A percentile compares a stretch with the other conserved stretches of the same genome.
These are phyloP conservation scores for Teratosphaeria nubilosa DNA, from an alignment of 2,329 filamentous ascomycete species.

Conservation along the genomic window DNA sequence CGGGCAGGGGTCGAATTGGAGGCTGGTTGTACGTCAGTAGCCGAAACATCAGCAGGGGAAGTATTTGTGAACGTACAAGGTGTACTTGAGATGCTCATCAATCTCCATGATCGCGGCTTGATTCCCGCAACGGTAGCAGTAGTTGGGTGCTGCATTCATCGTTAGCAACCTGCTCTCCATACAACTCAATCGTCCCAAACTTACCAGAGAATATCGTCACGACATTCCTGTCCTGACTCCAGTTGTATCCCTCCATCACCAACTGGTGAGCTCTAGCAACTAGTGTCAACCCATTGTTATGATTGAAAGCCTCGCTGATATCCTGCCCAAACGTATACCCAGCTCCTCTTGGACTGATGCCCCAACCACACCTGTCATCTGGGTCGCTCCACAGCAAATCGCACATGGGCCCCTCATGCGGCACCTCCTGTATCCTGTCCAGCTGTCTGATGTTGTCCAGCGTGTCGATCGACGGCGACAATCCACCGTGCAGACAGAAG, in stretches of 20 bases:
- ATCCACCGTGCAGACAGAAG: constrained; percentile 93
- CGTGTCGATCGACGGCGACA: constrained; percentile 92
- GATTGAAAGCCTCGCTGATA: constrained; percentile 97
- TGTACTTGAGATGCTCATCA: constrained; percentile 98
- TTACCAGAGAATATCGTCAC: constrained; percentile 96
- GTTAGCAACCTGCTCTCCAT: constrained; percentile 10
- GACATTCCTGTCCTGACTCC: constrained; percentile 96
- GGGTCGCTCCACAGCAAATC: constrained; percentile 97
- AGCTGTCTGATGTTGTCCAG: constrained; percentile 91
- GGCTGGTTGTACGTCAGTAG: constrained; percentile 44
- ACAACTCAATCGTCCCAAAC: constrained; percentile 20
- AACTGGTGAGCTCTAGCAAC: constrained; percentile 95
- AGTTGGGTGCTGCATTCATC: constrained; percentile 44
- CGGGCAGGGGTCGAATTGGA: constrained; percentile 98
- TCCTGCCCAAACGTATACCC: constrained; percentile 71
- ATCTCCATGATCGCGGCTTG: constrained; percentile 99
- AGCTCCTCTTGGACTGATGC: constrained; percentile 54
- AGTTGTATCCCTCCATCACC: constrained; percentile 99
- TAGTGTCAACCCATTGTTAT: constrained; percentile 93
- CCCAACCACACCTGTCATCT: constrained; percentile 74
- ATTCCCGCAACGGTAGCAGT: constrained; percentile 98
- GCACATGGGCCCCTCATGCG: constrained; percentile 96
- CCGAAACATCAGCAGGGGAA: constrained; percentile 8
- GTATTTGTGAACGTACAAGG: constrained; percentile 61
- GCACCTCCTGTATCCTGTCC: constrained; percentile 95